A percentile compares a stretch with the other conserved stretches of the same genome.
These are phyloP conservation scores for Colletotrichum simmondsii DNA, from an alignment of 2,329 filamentous ascomycete species.

Conservation along the genomic window DNA sequence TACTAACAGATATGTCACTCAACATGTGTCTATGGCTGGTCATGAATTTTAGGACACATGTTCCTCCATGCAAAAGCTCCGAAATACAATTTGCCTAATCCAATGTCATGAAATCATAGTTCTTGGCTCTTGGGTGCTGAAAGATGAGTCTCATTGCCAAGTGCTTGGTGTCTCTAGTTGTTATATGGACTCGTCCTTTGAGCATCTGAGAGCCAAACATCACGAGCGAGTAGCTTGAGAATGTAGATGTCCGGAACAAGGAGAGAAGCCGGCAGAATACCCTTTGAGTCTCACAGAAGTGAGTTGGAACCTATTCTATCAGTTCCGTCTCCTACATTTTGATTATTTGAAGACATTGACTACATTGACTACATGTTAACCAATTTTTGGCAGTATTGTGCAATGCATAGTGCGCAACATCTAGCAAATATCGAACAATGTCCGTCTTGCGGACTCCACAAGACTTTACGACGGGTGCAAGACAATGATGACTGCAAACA, in stretches of 20 bases:
- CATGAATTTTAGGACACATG: not conserved
- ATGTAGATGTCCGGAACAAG: not conserved
- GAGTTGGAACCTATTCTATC: not conserved
- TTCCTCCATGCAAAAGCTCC: not conserved
- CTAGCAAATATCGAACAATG: not conserved
- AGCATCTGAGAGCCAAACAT: not conserved
- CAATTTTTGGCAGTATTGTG: not conserved
- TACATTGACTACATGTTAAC: not conserved
- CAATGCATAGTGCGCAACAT: not conserved
- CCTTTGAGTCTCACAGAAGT: not conserved
- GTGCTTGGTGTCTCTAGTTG: not conserved
- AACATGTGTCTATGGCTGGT: not conserved
- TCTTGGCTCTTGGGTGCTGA: not conserved
- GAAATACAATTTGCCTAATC: not conserved
- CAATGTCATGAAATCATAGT: not conserved
- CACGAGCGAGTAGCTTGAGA: not conserved
- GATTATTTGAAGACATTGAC: not conserved
- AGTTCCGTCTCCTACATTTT: not conserved
- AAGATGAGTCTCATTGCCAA: not conserved
- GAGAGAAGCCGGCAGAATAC: not conserved
- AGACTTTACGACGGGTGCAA: not conserved
- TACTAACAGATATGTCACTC: not conserved
- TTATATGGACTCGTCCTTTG: not conserved
- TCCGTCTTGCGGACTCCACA: not conserved
- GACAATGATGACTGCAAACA: too few species aligned